Percentiles rank a stretch among this genome's conserved stretches.
phyloP scores from a whole-genome alignment of 2,329 filamentous ascomycete genomes.

The Beauveria pseudobassiana region DNA sequence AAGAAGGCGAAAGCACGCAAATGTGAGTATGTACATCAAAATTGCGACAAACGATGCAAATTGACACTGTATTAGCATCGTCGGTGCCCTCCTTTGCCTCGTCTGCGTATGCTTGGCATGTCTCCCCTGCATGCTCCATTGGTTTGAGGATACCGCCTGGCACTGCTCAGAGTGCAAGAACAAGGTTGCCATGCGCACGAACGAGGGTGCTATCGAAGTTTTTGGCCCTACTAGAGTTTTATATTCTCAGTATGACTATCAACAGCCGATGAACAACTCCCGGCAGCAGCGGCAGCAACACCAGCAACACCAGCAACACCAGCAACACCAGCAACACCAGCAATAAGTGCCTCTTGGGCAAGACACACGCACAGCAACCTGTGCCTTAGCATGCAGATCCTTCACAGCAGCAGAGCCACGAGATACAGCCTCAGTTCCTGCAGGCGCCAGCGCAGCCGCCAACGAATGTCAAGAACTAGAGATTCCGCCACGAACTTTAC shows the following conservation, averaged over 20 bases:
- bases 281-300: constrained; percentile 8
- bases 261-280: neutral
- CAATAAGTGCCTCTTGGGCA: neutral
- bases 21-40: constrained; percentile 14
- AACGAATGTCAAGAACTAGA: neutral
- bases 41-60: too few species aligned
- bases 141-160: constrained; percentile 25
- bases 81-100: constrained; percentile 23
- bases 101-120: constrained; percentile 25
- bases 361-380: neutral
- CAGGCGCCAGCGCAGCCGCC: neutral
- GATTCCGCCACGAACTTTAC: neutral
- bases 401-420: neutral
- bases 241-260: constrained; percentile 13
- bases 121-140: constrained; percentile 24
- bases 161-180: constrained; percentile 23
- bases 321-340: too few species aligned
- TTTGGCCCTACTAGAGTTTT: constrained; percentile 14
- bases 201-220: constrained; percentile 17
- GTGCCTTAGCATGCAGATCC: neutral
- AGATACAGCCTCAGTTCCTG: neutral
- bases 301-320: neutral
- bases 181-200: constrained; percentile 19
- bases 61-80: constrained; percentile 16
- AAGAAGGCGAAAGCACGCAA: constrained; percentile 20